Evolutionary conservation across 106 monocot genomes (phyloP).

Genomic region (Platanthera guangdongensis): DNA sequence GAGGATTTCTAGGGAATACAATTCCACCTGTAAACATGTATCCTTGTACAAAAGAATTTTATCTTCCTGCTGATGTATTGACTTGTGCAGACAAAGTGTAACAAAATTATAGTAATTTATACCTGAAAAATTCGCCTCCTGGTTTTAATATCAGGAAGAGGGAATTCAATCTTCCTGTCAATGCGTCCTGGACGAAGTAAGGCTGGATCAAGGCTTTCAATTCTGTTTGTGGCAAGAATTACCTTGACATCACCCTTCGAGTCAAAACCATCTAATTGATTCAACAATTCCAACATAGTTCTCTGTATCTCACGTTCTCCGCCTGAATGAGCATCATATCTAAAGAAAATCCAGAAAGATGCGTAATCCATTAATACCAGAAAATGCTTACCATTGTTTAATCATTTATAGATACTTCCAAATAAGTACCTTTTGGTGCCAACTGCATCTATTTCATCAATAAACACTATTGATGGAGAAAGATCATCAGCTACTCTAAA

Average conservation of each 20-base stretch:
- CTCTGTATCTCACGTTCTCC: constrained; percentile 96
- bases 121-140: constrained; percentile 90
- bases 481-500: constrained; percentile 95
- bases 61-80: neutral
- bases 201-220: constrained; percentile 93
- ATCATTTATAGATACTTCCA: neutral
- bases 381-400: neutral
- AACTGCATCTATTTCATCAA: constrained; percentile 96
- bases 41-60: neutral
- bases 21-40: neutral
- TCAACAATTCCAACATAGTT: constrained; percentile 93
- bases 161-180: constrained; percentile 92
- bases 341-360: constrained; percentile 11
- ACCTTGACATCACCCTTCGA: constrained; percentile 96
- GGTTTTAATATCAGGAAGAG: constrained; percentile 94
- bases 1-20: neutral
- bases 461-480: constrained; percentile 95
- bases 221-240: constrained; percentile 91
- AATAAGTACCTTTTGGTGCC: constrained; percentile 72
- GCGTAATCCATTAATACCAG: neutral
- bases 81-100: neutral
- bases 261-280: constrained; percentile 93
- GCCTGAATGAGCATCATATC: constrained; percentile 98
- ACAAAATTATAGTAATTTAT: neutral
- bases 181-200: constrained; percentile 89